phyloP scores from a whole-genome alignment of 2,329 filamentous ascomycete genomes.

The Fusarium lateritium region DNA sequence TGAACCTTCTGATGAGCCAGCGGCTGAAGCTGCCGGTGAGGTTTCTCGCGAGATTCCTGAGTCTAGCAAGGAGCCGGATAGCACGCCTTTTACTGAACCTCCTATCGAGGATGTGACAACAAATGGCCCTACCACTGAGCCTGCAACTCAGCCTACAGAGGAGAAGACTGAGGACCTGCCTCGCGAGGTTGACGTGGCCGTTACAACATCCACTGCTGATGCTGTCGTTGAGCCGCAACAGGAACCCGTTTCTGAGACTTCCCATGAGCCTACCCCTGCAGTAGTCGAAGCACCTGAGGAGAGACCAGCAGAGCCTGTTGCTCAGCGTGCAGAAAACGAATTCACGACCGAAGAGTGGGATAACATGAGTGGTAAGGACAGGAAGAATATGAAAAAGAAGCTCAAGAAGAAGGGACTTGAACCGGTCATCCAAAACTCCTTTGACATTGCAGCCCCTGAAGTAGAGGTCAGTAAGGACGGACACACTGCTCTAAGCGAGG shows the following conservation, averaged over 20 bases:
- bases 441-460: not conserved
- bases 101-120: constrained; percentile 3
- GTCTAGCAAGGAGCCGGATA: not conserved
- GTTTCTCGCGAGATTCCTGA: not conserved
- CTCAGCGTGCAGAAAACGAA: constrained; percentile 41
- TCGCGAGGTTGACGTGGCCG: constrained; percentile 1
- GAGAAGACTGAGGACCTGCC: not conserved
- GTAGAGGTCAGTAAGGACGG: constrained; percentile 5
- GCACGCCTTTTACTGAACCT: not conserved
- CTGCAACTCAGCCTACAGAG: not conserved
- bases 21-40: not conserved
- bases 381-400: constrained; percentile 45
- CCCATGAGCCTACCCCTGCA: not conserved
- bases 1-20: constrained; percentile 7
- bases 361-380: constrained; percentile 40
- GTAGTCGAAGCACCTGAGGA: constrained; percentile 5
- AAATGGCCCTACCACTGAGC: not conserved
- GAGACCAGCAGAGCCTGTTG: constrained; percentile 3
- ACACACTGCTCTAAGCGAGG: constrained; percentile 4
- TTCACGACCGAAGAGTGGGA: constrained; percentile 44
- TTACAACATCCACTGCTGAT: constrained; percentile 11
- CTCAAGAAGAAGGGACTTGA: constrained; percentile 46
- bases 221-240: constrained; percentile 8
- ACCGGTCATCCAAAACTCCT: constrained; percentile 33
- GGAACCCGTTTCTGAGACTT: constrained; percentile 8